Percentiles rank a stretch among this genome's conserved stretches.
Evolutionary conservation across 352 stramenopile species (phyloP).

Genomic region (Phytophthora sp.): DNA sequence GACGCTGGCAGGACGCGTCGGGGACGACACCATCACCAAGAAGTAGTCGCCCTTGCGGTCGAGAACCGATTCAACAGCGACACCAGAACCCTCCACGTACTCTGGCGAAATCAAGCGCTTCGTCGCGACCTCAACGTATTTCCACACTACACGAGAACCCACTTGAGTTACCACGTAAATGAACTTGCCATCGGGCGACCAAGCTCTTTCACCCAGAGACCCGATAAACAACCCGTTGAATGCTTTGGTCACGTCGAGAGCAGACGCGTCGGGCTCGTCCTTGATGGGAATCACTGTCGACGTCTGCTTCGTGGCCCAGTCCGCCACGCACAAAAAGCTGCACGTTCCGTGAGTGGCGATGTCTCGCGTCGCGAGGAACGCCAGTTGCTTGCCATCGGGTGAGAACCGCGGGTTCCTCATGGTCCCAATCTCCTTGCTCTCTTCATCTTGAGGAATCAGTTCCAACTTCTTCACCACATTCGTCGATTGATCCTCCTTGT

Average conservation of each 20-base stretch:
- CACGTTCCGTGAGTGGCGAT: slow-evolving; percentile 80
- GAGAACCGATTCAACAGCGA: slow-evolving; percentile 61
- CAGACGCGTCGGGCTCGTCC: slow-evolving; percentile 45
- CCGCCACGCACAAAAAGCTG: slow-evolving; percentile 64
- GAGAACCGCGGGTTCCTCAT: slow-evolving; percentile 72
- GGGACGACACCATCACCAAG: slow-evolving; percentile 66
- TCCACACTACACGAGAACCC: slow-evolving; percentile 70
- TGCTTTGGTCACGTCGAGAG: slow-evolving; percentile 39
- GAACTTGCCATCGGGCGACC: slow-evolving; percentile 58
- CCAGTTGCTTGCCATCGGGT: slow-evolving; percentile 64
- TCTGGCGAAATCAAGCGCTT: slow-evolving; percentile 52
- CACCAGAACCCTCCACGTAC: slow-evolving; percentile 51
- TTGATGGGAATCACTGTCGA: slow-evolving; percentile 70
- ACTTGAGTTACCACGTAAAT: slow-evolving; percentile 80
- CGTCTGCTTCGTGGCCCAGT: slow-evolving; percentile 69
- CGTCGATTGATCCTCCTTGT: slow-evolving; percentile 24
- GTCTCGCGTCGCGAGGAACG: slow-evolving; percentile 73
- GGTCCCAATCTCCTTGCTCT: slow-evolving; percentile 47
- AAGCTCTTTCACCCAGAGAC: slow-evolving; percentile 54
- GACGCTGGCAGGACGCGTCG: slow-evolving; percentile 57
- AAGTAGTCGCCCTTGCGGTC: slow-evolving; percentile 42
- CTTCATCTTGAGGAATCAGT: slow-evolving; percentile 40
- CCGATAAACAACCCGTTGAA: slow-evolving; percentile 81
- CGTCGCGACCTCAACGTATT: slow-evolving; percentile 64
- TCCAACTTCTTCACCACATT: slow-evolving; percentile 50